Conservation (phyloP, 352 stramenopile genomes). For the Thraustotheca clavata region DNA sequence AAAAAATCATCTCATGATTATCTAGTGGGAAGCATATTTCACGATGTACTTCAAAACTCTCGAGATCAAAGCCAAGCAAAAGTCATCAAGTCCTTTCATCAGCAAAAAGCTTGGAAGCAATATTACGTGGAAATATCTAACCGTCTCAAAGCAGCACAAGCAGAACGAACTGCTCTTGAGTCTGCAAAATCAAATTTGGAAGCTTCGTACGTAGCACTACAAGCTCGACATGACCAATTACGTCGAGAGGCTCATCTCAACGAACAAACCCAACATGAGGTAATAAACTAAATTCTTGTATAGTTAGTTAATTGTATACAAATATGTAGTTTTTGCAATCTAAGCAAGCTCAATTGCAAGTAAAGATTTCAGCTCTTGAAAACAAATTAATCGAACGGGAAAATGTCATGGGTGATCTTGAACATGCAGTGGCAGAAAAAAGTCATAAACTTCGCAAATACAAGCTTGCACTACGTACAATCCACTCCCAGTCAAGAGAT, state of each 20-base stretch:
- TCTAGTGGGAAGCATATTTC: constrained; percentile 13
- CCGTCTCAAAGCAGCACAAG: background rate
- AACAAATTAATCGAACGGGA: background rate
- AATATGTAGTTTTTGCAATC: background rate
- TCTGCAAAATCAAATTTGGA: background rate
- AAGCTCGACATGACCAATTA: background rate
- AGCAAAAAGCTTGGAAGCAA: constrained; percentile 10
- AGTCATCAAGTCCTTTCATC: constrained; percentile 2
- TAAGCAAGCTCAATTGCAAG: background rate
- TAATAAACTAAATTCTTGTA: background rate
- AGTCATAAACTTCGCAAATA: constrained; percentile 1
- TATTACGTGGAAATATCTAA: constrained; percentile 1
- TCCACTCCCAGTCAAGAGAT: background rate
- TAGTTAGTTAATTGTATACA: background rate
- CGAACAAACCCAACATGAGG: background rate
- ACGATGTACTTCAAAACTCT: background rate
- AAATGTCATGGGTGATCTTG: background rate
- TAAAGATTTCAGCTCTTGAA: background rate
- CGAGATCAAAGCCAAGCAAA: background rate
- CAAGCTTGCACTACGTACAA: constrained; percentile 3
- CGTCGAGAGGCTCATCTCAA: background rate
- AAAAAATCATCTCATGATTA: background rate
- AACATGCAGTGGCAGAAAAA: background rate
- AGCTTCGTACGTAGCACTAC: background rate
- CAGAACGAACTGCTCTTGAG: background rate